A percentile compares a stretch with the other conserved stretches of the same genome.
Conservation (phyloP, 2,329 filamentous ascomycete species). For the Didymellaceae sp. region DNA sequence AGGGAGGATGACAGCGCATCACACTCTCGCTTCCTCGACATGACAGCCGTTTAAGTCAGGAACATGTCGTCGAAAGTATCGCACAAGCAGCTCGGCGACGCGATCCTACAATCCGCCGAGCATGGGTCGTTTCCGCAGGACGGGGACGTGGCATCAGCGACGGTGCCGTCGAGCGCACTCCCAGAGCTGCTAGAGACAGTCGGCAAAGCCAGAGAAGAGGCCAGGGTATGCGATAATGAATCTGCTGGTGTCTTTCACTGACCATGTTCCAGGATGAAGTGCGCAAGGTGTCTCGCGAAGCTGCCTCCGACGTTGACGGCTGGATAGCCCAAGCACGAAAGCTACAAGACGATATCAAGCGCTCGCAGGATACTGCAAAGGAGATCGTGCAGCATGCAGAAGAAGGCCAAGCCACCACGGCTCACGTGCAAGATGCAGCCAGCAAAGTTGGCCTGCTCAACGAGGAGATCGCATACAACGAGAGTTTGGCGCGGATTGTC, state of each 20-base stretch:
- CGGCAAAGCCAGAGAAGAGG: slow-evolving; percentile 58
- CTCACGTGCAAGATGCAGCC: slow-evolving; percentile 66
- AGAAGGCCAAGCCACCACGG: slow-evolving; percentile 67
- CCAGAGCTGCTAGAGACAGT: slow-evolving; percentile 59
- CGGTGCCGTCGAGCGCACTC: slow-evolving; percentile 57
- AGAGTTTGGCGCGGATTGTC: slow-evolving; percentile 58
- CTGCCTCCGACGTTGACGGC: slow-evolving; percentile 77
- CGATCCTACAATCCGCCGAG: slow-evolving; percentile 69
- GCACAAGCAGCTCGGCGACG: slow-evolving; percentile 58
- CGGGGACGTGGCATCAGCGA: slow-evolving; percentile 61
- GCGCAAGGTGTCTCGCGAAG: slow-evolving; percentile 75
- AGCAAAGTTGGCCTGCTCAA: slow-evolving; percentile 63
- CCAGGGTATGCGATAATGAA: slow-evolving; percentile 54
- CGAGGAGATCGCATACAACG: slow-evolving; percentile 66
- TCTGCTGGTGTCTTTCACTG: not conserved
- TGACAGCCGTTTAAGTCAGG: slow-evolving; percentile 20
- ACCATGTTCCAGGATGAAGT: slow-evolving; percentile 67
- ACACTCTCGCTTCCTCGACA: slow-evolving; percentile 16
- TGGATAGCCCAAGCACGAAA: slow-evolving; percentile 88
- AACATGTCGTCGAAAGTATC: slow-evolving; percentile 41
- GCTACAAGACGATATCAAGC: slow-evolving; percentile 83
- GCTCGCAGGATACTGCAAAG: slow-evolving; percentile 77
- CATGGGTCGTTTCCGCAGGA: slow-evolving; percentile 63
- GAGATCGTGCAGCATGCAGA: slow-evolving; percentile 82
- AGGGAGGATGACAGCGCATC: slow-evolving; percentile 5